phyloP scores from a whole-genome alignment of 1,284 basidiomycete genomes.

The Coriolopsis trogii region DNA sequence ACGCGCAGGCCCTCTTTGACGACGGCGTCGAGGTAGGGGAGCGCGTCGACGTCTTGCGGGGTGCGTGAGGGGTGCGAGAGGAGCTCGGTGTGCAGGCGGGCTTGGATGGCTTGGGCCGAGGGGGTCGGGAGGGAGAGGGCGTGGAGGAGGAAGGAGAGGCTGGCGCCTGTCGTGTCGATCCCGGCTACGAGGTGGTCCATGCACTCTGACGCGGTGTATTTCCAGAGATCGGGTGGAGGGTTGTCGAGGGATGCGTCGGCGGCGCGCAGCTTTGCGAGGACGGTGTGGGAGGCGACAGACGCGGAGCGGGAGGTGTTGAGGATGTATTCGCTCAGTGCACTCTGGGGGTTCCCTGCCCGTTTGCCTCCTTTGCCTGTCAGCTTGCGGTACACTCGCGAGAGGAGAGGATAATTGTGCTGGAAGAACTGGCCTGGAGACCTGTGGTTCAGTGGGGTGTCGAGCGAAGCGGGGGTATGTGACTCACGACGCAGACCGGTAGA shows the following conservation, averaged over 20 bases:
- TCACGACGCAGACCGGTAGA: conserved; percentile 17
- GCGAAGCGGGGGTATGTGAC: background rate
- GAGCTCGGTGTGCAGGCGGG: conserved; percentile 26
- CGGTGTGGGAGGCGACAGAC: conserved; percentile 19
- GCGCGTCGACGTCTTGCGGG: conserved; percentile 63
- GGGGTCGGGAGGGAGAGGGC: conserved; percentile 26
- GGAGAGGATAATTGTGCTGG: conserved; percentile 21
- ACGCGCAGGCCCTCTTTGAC: conserved; percentile 91
- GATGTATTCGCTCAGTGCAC: too few relatives aligned
- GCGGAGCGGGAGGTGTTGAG: conserved; percentile 7
- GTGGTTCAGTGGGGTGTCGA: background rate
- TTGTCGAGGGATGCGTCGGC: conserved; percentile 5
- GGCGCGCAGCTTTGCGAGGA: conserved; percentile 22
- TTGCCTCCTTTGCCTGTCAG: background rate
- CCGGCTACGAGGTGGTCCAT: conserved; percentile 32
- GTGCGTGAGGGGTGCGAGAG: conserved; percentile 5
- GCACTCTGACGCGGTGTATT: conserved; percentile 26
- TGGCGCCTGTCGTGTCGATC: conserved; percentile 32
- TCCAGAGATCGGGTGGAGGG: conserved; percentile 8
- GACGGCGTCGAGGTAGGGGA: conserved; percentile 89
- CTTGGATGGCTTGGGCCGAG: conserved; percentile 13
- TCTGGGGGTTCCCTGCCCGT: background rate
- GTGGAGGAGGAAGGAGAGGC: conserved; percentile 31
- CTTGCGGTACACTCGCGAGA: conserved; percentile 6
- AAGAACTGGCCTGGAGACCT: conserved; percentile 10